Conservation (phyloP, 192 early-diverging fungal genomes). For the Martensiomyces pterosporus region DNA sequence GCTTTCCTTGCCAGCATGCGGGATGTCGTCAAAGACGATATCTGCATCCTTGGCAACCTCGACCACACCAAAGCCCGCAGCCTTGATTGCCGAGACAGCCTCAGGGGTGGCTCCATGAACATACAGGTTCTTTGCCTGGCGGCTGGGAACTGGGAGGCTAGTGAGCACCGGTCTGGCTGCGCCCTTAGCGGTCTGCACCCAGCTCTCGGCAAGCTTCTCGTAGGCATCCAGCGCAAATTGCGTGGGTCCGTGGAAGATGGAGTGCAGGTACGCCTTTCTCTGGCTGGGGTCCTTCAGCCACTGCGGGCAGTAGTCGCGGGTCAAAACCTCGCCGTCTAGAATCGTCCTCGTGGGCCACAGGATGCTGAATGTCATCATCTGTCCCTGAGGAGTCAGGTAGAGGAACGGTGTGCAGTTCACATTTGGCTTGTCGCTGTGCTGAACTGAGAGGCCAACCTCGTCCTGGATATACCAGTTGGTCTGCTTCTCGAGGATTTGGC, state of each 20-base stretch:
- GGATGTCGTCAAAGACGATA: constrained; percentile 31
- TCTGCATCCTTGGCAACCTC: constrained; percentile 22
- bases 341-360: constrained; percentile 61
- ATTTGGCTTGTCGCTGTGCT: constrained; percentile 59
- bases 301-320: constrained; percentile 58
- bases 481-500: constrained; percentile 18
- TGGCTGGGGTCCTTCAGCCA: constrained; percentile 50
- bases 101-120: constrained; percentile 9
- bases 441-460: constrained; percentile 62
- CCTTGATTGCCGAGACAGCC: constrained; percentile 8
- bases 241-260: constrained; percentile 36
- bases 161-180: constrained; percentile 11
- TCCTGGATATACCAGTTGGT: constrained; percentile 53
- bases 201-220: constrained; percentile 13
- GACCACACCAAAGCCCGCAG: constrained; percentile 11
- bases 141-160: constrained; percentile 3
- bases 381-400: constrained; percentile 50
- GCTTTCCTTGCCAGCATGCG: constrained; percentile 5
- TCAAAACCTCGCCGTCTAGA: constrained; percentile 46
- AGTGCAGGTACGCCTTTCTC: constrained; percentile 54
- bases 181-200: constrained; percentile 14
- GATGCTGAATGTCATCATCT: constrained; percentile 59
- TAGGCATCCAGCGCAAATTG: constrained; percentile 36
- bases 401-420: constrained; percentile 61
- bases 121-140: constrained; percentile 16